A percentile compares a stretch with the other conserved stretches of the same genome.
Conservation (phyloP, 2,329 filamentous ascomycete genomes). For the Botrytis aclada region DNA sequence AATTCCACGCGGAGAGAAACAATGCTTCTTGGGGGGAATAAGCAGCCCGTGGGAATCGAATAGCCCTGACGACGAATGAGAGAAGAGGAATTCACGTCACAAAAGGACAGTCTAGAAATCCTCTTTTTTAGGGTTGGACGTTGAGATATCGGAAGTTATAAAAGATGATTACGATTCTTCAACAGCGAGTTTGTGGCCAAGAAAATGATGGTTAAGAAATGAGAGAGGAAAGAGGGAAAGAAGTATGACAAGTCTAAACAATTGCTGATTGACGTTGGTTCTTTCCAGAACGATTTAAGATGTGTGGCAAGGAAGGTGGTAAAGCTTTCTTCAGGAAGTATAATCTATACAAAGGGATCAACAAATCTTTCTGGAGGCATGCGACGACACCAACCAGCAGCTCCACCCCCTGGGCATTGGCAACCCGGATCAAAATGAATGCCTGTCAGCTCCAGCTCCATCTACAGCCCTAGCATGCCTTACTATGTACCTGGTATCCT, state of each 20-base stretch:
- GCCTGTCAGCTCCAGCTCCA: constrained; percentile 33
- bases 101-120: constrained; percentile 24
- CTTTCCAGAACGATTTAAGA: constrained; percentile 19
- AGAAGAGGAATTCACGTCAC: constrained; percentile 31
- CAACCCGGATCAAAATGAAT: constrained; percentile 32
- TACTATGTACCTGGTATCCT: constrained; percentile 20
- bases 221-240: constrained; percentile 3
- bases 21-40: constrained; percentile 27
- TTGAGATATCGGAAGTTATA: constrained; percentile 19
- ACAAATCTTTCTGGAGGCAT: constrained; percentile 22
- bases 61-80: constrained; percentile 32
- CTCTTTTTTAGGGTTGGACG: constrained; percentile 23
- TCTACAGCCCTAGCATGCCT: constrained; percentile 33
- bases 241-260: background rate
- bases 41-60: constrained; percentile 32
- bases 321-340: constrained; percentile 28
- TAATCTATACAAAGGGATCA: constrained; percentile 29
- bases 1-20: constrained; percentile 33
- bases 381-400: constrained; percentile 36
- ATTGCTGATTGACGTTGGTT: constrained; percentile 6
- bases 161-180: constrained; percentile 17
- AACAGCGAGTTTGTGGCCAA: constrained; percentile 17
- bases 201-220: background rate
- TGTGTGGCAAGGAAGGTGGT: constrained; percentile 24
- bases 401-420: constrained; percentile 27